Percentiles rank a stretch among this genome's conserved stretches.
Evolutionary conservation across 73 alveolate genomes (phyloP).

Genomic region (Tetrahymena elliotti): DNA sequence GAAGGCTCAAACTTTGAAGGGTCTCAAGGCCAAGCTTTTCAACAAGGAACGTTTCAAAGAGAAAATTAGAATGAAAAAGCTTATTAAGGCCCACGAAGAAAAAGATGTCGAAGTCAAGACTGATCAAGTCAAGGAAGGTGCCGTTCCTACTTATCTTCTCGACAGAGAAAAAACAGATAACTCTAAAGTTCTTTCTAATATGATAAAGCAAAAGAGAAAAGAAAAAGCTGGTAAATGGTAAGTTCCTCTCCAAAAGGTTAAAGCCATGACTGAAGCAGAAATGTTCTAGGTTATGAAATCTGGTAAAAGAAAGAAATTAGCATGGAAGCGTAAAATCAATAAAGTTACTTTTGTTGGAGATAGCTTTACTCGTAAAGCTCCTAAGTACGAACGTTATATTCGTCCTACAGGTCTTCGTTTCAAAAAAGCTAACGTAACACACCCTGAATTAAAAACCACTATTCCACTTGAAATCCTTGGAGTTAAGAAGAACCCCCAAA

Average conservation of each 20-base stretch:
- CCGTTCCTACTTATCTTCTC: conserved; percentile 94
- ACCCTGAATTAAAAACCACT: conserved; percentile 97
- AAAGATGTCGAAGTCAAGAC: conserved; percentile 81
- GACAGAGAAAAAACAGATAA: conserved; percentile 92
- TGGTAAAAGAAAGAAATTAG: conserved; percentile 94
- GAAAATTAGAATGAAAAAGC: conserved; percentile 91
- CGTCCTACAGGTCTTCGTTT: conserved; percentile 97
- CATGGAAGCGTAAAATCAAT: conserved; percentile 95
- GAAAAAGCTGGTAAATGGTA: conserved; percentile 99
- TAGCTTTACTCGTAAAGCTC: conserved; percentile 96
- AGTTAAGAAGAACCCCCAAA: conserved; percentile 97
- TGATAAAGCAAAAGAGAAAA: conserved; percentile 96
- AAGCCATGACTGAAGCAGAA: conserved; percentile 97
- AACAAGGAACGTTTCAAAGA: conserved; percentile 92
- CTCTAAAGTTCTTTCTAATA: conserved; percentile 89
- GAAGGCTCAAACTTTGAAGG: conserved; percentile 85
- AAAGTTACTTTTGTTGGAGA: conserved; percentile 93
- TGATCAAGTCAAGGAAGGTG: conserved; percentile 87
- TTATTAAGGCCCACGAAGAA: conserved; percentile 92
- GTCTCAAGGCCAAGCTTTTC: conserved; percentile 92
- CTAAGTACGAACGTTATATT: conserved; percentile 96
- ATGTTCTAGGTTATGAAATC: conserved; percentile 94
- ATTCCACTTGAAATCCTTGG: conserved; percentile 90
- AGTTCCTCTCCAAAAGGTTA: conserved; percentile 96
- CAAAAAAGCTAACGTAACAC: conserved; percentile 97